Evolutionary conservation across 1,284 basidiomycete genomes (phyloP).

Genomic region (Clitocybe nebularis): DNA sequence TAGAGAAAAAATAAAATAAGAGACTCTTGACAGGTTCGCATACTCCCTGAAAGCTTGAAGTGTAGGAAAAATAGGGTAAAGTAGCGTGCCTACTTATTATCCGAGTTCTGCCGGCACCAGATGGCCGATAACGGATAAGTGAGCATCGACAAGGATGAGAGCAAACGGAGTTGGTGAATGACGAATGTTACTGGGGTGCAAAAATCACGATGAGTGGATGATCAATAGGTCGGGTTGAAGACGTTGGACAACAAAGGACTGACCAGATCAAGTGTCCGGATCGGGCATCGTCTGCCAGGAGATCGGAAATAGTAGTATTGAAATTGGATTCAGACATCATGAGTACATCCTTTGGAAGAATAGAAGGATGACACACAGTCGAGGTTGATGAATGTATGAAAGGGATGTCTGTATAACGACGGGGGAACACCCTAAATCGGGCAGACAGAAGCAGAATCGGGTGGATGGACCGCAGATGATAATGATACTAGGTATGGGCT

Average conservation of each 20-base stretch:
- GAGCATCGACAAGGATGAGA: too few relatives aligned
- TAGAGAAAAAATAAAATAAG: background rate
- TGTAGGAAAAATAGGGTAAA: too few relatives aligned
- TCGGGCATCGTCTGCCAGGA: background rate
- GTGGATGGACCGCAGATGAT: background rate
- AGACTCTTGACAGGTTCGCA: too few relatives aligned
- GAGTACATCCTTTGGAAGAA: background rate
- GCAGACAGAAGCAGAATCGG: background rate
- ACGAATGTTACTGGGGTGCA: too few relatives aligned
- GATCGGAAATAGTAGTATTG: background rate
- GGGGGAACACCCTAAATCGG: background rate
- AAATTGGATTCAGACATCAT: background rate
- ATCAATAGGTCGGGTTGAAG: background rate
- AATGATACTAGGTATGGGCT: background rate
- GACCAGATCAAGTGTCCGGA: background rate
- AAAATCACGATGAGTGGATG: too few relatives aligned
- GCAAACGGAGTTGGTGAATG: too few relatives aligned
- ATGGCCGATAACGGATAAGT: too few relatives aligned
- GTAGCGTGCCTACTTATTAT: too few relatives aligned
- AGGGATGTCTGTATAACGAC: background rate
- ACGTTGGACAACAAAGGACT: background rate
- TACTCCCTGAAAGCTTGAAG: background rate
- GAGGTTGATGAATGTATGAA: too few relatives aligned
- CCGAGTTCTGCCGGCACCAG: too few relatives aligned
- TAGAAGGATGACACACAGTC: too few relatives aligned